Conservation (phyloP, 192 early-diverging fungal genomes). For the Umbelopsis vinacea region DNA sequence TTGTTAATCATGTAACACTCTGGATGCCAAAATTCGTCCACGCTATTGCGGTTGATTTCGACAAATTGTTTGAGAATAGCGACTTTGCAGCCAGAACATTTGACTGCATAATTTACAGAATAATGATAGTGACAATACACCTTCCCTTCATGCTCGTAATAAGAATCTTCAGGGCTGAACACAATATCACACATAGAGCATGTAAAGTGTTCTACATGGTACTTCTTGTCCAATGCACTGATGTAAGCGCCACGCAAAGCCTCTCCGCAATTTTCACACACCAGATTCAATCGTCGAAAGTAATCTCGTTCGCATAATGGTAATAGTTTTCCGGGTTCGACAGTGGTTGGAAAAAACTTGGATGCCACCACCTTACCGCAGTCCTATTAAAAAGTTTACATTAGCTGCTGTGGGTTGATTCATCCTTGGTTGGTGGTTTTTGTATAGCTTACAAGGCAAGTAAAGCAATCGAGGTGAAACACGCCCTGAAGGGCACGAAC, state of each 20-base stretch:
- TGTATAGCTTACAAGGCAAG: constrained; percentile 92
- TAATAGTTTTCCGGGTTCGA: constrained; percentile 56
- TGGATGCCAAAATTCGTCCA: constrained; percentile 95
- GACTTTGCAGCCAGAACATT: constrained; percentile 95
- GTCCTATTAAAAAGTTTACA: constrained; percentile 58
- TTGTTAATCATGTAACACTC: constrained; percentile 99
- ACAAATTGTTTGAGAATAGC: constrained; percentile 97
- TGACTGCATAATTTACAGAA: constrained; percentile 85
- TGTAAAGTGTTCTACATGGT: constrained; percentile 97
- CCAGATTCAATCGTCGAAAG: constrained; percentile 79
- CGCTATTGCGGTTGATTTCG: constrained; percentile 80
- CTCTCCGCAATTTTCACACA: constrained; percentile 86
- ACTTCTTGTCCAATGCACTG: constrained; percentile 90
- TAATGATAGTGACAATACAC: constrained; percentile 97
- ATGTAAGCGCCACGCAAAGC: constrained; percentile 92
- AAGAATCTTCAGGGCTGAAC: constrained; percentile 94
- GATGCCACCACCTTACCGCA: constrained; percentile 78
- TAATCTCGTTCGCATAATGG: constrained; percentile 90
- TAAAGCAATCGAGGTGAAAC: constrained; percentile 95
- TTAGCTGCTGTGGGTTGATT: too few relatives aligned
- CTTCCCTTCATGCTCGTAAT: constrained; percentile 92
- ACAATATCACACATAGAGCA: constrained; percentile 90
- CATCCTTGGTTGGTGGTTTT: too few relatives aligned
- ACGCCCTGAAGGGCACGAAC: constrained; percentile 83
- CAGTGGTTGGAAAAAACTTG: constrained; percentile 82